Percentiles rank a stretch among this genome's conserved stretches.
Evolutionary conservation across 192 early-diverging fungal genomes (phyloP).

Genomic region (Lunasporangiospora selenospora): DNA sequence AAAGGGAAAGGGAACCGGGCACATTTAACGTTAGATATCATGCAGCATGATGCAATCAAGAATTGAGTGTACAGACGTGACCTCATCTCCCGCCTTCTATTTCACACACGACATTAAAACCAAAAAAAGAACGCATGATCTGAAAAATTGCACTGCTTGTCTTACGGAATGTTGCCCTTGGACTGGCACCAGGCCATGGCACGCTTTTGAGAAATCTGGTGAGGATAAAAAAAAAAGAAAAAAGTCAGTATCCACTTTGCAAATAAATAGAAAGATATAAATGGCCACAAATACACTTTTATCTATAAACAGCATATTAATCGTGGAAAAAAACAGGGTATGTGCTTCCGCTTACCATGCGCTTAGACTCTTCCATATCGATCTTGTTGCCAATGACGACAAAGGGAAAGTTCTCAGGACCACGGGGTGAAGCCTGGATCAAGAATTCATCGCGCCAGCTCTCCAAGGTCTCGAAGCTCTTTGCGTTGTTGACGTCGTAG

Average conservation of each 20-base stretch:
- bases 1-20: too few relatives aligned
- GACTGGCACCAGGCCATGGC: constrained; percentile 96
- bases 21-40: too few relatives aligned
- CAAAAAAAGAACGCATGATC: too few relatives aligned
- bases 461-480: constrained; percentile 95
- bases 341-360: constrained; percentile 88
- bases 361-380: constrained; percentile 93
- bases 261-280: too few relatives aligned
- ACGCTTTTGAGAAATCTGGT: constrained; percentile 94
- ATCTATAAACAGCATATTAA: background rate
- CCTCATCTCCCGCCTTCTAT: too few relatives aligned
- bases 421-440: constrained; percentile 91
- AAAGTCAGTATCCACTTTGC: too few relatives aligned
- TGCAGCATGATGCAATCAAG: too few relatives aligned
- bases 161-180: constrained; percentile 89
- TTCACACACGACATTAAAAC: too few relatives aligned
- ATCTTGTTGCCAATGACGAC: constrained; percentile 99
- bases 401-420: constrained; percentile 99
- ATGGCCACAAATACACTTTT: background rate
- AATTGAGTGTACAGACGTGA: too few relatives aligned
- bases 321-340: background rate
- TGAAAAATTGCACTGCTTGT: background rate
- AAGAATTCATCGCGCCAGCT: constrained; percentile 99
- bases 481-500: constrained; percentile 95
- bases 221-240: background rate